Conservation (phyloP, 2,329 filamentous ascomycete genomes). For the Cladobotryum mycophilum region DNA sequence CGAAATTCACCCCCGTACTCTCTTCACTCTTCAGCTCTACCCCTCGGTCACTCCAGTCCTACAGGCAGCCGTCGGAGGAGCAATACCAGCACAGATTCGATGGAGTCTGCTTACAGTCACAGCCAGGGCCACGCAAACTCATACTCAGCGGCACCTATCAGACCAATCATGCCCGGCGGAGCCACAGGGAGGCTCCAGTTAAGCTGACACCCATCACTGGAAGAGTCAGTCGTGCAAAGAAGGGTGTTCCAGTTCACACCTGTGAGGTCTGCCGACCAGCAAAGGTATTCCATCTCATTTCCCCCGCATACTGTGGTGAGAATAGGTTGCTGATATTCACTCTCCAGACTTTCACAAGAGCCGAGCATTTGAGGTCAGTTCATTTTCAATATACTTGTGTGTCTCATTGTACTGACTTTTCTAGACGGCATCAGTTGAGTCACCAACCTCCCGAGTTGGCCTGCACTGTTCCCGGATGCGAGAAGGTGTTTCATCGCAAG, state of each 20-base stretch:
- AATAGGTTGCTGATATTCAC: slow-evolving; percentile 6
- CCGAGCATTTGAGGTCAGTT: slow-evolving; percentile 54
- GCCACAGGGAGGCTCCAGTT: slow-evolving; percentile 33
- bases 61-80: slow-evolving; percentile 32
- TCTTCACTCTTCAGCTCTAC: slow-evolving; percentile 21
- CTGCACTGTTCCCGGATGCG: slow-evolving; percentile 49
- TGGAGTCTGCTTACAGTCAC: slow-evolving; percentile 35
- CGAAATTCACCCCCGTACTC: slow-evolving; percentile 28
- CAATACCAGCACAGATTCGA: slow-evolving; percentile 43
- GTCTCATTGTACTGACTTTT: slow-evolving; percentile 8
- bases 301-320: neutral
- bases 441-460: slow-evolving; percentile 48
- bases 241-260: slow-evolving; percentile 51
- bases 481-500: slow-evolving; percentile 50
- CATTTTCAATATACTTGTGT: neutral
- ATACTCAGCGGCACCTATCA: slow-evolving; percentile 26
- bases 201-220: slow-evolving; percentile 52
- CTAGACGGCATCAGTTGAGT: slow-evolving; percentile 54
- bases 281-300: slow-evolving; percentile 35
- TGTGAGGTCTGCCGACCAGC: slow-evolving; percentile 46
- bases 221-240: slow-evolving; percentile 52
- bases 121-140: slow-evolving; percentile 18
- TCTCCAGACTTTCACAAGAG: slow-evolving; percentile 53
- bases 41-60: slow-evolving; percentile 21
- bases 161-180: slow-evolving; percentile 33